Evolutionary conservation across 306 rosid species (phyloP).

Genomic region (Vigna radiata): DNA sequence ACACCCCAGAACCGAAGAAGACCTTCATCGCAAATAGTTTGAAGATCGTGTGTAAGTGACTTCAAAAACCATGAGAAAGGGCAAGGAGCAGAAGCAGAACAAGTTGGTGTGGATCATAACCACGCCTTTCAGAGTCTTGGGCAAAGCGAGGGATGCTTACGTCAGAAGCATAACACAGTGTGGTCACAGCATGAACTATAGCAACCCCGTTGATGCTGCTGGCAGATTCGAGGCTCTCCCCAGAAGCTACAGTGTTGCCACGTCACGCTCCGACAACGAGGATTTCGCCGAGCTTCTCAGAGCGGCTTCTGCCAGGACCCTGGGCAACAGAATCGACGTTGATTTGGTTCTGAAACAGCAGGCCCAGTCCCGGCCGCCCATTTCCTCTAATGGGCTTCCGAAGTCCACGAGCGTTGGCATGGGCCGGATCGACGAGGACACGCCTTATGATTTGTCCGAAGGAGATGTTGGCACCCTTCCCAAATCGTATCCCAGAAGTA

Average conservation of each 20-base stretch:
- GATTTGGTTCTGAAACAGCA: constrained; percentile 59
- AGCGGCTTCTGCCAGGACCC: constrained; percentile 75
- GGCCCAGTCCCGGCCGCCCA: constrained; percentile 7
- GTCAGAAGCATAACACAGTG: constrained; percentile 64
- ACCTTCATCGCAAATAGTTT: neutral
- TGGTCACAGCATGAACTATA: constrained; percentile 43
- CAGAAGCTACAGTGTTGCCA: constrained; percentile 60
- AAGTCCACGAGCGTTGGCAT: constrained; percentile 74
- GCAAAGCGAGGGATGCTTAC: constrained; percentile 70
- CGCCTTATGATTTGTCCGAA: constrained; percentile 53
- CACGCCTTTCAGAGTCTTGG: constrained; percentile 60
- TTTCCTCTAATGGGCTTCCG: constrained; percentile 53
- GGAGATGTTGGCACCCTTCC: constrained; percentile 19
- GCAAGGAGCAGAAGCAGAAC: constrained; percentile 39
- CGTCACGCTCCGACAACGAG: constrained; percentile 52
- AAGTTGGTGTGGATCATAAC: constrained; percentile 63
- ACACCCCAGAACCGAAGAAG: neutral
- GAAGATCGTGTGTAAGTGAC: neutral
- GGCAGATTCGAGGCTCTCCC: constrained; percentile 51
- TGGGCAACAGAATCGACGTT: constrained; percentile 58
- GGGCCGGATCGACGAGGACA: constrained; percentile 77
- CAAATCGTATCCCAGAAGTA: constrained; percentile 65
- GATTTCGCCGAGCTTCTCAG: constrained; percentile 74
- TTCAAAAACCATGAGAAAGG: constrained; percentile 42
- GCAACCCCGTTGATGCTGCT: constrained; percentile 43